Evolutionary conservation across 345 rosid species (phyloP).

Genomic region (Geranium rotundifolium): DNA sequence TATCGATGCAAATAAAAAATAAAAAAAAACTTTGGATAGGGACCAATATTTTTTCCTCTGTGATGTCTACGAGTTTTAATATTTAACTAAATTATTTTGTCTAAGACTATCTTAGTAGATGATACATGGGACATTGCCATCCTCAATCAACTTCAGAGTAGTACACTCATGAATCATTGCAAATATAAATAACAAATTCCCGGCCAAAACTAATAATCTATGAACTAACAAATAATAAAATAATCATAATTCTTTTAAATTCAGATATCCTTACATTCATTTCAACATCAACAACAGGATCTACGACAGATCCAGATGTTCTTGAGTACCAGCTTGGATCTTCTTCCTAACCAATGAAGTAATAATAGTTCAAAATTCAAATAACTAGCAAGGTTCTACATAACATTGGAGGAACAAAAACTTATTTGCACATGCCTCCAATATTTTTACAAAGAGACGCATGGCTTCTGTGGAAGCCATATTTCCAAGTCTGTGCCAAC

Average conservation of each 20-base stretch:
- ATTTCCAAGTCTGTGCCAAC: conserved; percentile 94
- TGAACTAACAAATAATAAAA: not conserved
- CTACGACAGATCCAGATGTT: conserved; percentile 55
- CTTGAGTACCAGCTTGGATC: conserved; percentile 97
- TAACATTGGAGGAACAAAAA: conserved; percentile 9
- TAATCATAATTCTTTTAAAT: not conserved
- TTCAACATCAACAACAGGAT: conserved; percentile 60
- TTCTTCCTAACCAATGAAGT: conserved; percentile 61
- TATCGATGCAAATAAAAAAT: too few species aligned
- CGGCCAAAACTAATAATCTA: not conserved
- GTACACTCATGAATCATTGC: not conserved
- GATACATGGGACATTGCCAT: not conserved
- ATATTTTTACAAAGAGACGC: conserved; percentile 97
- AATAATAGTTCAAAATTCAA: conserved; percentile 1
- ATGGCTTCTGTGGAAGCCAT: conserved; percentile 95
- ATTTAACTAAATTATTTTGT: too few species aligned
- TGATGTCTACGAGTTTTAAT: too few species aligned
- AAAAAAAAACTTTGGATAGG: too few species aligned
- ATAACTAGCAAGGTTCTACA: not conserved
- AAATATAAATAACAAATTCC: too few species aligned
- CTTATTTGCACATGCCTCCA: conserved; percentile 53
- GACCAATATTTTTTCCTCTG: too few species aligned
- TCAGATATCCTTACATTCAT: conserved; percentile 44
- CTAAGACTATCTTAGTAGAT: too few species aligned
- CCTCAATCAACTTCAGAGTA: not conserved